Base-by-base conservation (phyloP, 2,329 filamentous ascomycete genomes). In the Pseudocercospora fuligena region DNA sequence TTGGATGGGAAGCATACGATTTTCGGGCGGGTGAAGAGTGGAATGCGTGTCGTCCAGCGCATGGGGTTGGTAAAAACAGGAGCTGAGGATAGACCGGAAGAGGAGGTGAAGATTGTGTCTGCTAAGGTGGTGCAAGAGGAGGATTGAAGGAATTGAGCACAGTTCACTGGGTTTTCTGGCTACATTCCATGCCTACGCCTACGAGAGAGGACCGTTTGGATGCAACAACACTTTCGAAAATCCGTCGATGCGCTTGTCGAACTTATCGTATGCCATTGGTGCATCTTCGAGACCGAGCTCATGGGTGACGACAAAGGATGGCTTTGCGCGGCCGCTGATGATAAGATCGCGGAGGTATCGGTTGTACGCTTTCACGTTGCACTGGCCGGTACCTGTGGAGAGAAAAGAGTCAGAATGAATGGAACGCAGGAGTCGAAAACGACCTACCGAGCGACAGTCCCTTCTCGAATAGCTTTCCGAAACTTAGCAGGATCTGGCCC, bases 1-100 rank as follows among this genome's bases (percentile, higher is more conserved):
- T 82, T 99, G 66, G 95, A 99, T 80, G 93, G 94, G 23, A 97
- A 97, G 80, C 94, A 99, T 79, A 97, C 94, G 11, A 96, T 99
- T 72, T 99, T 99, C 77, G 95, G 95, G 0, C 84, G 94, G 62
- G 93, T 99, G 46, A 94, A 91, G 82, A 87, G 81, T 63, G 95
- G 95, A 0, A 88, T 98, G 86, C 84, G 86, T 64, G 85, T 94
- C n/a, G 89, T 98, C 29, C 90, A 92, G 83, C 86, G 93, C 71
- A 92, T 99, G 88, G 95, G 94, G 0, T 78, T 95, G 65, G 93
- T 97, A 59, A 92, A 91, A 82, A 97, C 93, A 0, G 92, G 88
- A 25, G 81, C 82, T 7, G 92, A 94, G 73, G 95, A 98, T 79
- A 83, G 90, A 73, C 95, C 95, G 0, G 80, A 89, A 5, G 90